phyloP scores from a whole-genome alignment of 1,139 yeast species.

The Candida tropicalis region DNA sequence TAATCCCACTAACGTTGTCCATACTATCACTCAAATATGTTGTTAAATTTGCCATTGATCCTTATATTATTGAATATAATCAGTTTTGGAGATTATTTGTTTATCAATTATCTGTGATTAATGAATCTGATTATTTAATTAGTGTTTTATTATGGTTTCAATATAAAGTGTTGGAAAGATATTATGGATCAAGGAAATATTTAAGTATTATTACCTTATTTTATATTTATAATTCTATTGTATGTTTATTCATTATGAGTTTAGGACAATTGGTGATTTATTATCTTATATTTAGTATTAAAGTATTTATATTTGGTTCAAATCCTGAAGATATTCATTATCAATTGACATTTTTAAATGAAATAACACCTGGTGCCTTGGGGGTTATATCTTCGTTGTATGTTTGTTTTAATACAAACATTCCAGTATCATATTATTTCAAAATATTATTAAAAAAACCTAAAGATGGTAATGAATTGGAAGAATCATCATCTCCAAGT shows the following conservation, averaged over 20 bases:
- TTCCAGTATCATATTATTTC: slow-evolving; percentile 66
- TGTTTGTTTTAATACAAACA: slow-evolving; percentile 54
- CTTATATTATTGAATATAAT: slow-evolving; percentile 56
- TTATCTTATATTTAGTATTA: slow-evolving; percentile 30
- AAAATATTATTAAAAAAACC: slow-evolving; percentile 44
- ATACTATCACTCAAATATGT: slow-evolving; percentile 58
- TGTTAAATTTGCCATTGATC: slow-evolving; percentile 56
- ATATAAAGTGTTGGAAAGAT: slow-evolving; percentile 63
- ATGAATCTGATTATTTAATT: slow-evolving; percentile 67
- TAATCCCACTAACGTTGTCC: slow-evolving; percentile 55
- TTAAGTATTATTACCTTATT: slow-evolving; percentile 39
- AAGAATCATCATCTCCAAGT: slow-evolving; percentile 10
- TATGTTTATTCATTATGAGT: slow-evolving; percentile 39
- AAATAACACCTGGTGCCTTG: slow-evolving; percentile 60
- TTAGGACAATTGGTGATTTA: slow-evolving; percentile 38
- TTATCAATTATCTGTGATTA: slow-evolving; percentile 58
- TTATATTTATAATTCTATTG: slow-evolving; percentile 36
- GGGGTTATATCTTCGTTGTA: slow-evolving; percentile 62
- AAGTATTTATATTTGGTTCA: slow-evolving; percentile 17
- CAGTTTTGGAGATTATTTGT: slow-evolving; percentile 70
- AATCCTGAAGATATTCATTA: slow-evolving; percentile 19
- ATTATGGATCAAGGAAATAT: slow-evolving; percentile 64
- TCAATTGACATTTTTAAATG: slow-evolving; percentile 36
- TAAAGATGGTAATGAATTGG: slow-evolving; percentile 10
- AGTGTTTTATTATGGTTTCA: slow-evolving; percentile 56